A percentile compares a stretch with the other conserved stretches of the same genome.
phyloP scores from a whole-genome alignment of 768 basidiomycete species.

The Trametes cubensis region DNA sequence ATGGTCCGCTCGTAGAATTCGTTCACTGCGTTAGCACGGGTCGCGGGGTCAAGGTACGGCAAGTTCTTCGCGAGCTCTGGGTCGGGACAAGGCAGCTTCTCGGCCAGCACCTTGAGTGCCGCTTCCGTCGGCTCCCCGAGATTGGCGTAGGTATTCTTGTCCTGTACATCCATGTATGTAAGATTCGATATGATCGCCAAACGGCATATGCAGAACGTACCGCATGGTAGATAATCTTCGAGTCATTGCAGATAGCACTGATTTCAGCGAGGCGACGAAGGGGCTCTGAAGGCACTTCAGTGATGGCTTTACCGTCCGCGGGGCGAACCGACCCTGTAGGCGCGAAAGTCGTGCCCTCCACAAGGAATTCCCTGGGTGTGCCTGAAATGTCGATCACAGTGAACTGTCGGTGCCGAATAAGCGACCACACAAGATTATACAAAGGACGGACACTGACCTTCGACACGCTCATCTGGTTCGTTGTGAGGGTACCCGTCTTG shows the following conservation, averaged over 20 bases:
- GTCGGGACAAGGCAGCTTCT: slow-evolving; percentile 86
- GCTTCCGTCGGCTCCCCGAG: slow-evolving; percentile 98
- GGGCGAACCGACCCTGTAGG: slow-evolving; percentile 76
- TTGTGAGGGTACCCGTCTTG: slow-evolving; percentile 96
- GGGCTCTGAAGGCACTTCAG: slow-evolving; percentile 66
- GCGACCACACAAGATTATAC: too few species aligned
- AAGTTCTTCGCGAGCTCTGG: slow-evolving; percentile 59
- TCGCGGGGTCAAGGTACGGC: slow-evolving; percentile 52
- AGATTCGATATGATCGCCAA: neutral
- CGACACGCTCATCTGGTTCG: slow-evolving; percentile 97
- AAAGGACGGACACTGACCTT: slow-evolving; percentile 47
- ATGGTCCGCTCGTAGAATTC: slow-evolving; percentile 77
- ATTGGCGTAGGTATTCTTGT: slow-evolving; percentile 76
- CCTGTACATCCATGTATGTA: slow-evolving; percentile 46
- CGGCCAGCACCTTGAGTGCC: slow-evolving; percentile 90
- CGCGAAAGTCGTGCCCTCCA: slow-evolving; percentile 93
- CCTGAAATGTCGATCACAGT: slow-evolving; percentile 62
- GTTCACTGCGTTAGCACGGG: slow-evolving; percentile 83
- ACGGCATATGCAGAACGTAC: slow-evolving; percentile 45
- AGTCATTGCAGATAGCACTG: slow-evolving; percentile 91
- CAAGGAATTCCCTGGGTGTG: slow-evolving; percentile 65
- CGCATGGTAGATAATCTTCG: slow-evolving; percentile 81
- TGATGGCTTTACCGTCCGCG: slow-evolving; percentile 61
- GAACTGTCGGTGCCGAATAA: slow-evolving; percentile 54
- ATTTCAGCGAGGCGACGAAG: slow-evolving; percentile 90